phyloP scores from a whole-genome alignment of 1,284 basidiomycete species.

The Microbotryum violaceum region DNA sequence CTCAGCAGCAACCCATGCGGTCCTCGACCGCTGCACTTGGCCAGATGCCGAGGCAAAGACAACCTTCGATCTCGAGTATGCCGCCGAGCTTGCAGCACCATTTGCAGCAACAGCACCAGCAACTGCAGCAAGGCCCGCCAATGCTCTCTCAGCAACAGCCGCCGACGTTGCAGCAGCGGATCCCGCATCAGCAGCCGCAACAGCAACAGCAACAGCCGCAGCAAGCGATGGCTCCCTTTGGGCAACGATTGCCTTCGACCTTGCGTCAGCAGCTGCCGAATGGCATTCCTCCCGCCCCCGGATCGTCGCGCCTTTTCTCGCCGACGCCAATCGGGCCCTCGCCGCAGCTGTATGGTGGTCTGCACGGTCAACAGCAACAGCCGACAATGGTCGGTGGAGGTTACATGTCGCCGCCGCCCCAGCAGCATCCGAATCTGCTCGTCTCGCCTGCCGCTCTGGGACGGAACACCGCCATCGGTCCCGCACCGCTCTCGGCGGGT shows the following conservation, averaged over 20 bases:
- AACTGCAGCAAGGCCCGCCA: background rate
- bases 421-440: conserved; percentile 2
- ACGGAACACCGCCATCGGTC: conserved; percentile 8
- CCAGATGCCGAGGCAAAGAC: conserved; percentile 1
- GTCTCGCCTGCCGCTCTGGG: conserved; percentile 6
- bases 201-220: conserved; percentile 8
- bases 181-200: conserved; percentile 14
- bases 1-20: background rate
- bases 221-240: conserved; percentile 17
- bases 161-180: background rate
- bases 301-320: conserved; percentile 25
- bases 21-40: conserved; percentile 1
- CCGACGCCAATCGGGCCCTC: conserved; percentile 14
- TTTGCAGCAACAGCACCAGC: background rate
- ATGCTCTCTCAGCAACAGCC: conserved; percentile 3
- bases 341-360: conserved; percentile 2
- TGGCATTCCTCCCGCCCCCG: conserved; percentile 3
- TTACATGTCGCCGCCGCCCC: conserved; percentile 14
- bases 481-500: conserved; percentile 6
- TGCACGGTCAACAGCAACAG: conserved; percentile 17
- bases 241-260: conserved; percentile 13
- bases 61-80: conserved; percentile 13
- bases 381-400: conserved; percentile 4
- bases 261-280: conserved; percentile 8
- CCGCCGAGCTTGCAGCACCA: background rate